These are phyloP conservation scores for Yamadazyma oceani DNA, from an alignment of 1,139 yeast genomes.

Conservation along the genomic window DNA sequence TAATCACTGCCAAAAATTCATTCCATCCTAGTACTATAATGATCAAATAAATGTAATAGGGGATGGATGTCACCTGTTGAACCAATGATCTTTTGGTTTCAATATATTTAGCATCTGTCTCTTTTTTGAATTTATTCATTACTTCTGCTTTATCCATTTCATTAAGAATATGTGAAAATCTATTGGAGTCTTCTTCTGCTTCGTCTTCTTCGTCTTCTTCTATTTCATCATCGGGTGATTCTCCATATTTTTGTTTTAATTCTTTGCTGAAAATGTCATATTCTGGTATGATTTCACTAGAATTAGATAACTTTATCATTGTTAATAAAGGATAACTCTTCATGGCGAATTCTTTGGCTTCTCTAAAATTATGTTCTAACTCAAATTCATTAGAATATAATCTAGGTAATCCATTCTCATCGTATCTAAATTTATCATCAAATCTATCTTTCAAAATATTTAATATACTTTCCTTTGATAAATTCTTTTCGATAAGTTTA, in stretches of 20 bases:
- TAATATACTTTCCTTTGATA: constrained; percentile 59
- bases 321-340: constrained; percentile 60
- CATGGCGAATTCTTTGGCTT: constrained; percentile 59
- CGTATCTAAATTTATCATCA: constrained; percentile 82
- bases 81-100: constrained; percentile 82
- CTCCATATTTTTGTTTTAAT: constrained; percentile 24
- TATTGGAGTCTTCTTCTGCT: constrained; percentile 32
- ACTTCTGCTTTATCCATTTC: constrained; percentile 60
- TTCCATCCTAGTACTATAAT: constrained; percentile 89
- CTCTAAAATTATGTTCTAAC: constrained; percentile 62
- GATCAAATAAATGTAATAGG: constrained; percentile 74
- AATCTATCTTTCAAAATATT: constrained; percentile 65
- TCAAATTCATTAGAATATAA: constrained; percentile 77
- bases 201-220: constrained; percentile 46
- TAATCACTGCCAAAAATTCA: constrained; percentile 83
- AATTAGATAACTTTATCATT: constrained; percentile 53
- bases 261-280: constrained; percentile 37
- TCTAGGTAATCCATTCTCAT: constrained; percentile 76
- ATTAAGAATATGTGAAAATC: constrained; percentile 59
- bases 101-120: constrained; percentile 76
- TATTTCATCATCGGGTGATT: constrained; percentile 20
- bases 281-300: constrained; percentile 59
- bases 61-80: constrained; percentile 73
- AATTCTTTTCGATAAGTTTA: constrained; percentile 54
- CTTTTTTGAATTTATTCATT: constrained; percentile 63